Evolutionary conservation across 164 flowering plant genomes (phyloP), one percentile per base, ranked within the genome.

Genomic region (Cinnamomum chago): DNA sequence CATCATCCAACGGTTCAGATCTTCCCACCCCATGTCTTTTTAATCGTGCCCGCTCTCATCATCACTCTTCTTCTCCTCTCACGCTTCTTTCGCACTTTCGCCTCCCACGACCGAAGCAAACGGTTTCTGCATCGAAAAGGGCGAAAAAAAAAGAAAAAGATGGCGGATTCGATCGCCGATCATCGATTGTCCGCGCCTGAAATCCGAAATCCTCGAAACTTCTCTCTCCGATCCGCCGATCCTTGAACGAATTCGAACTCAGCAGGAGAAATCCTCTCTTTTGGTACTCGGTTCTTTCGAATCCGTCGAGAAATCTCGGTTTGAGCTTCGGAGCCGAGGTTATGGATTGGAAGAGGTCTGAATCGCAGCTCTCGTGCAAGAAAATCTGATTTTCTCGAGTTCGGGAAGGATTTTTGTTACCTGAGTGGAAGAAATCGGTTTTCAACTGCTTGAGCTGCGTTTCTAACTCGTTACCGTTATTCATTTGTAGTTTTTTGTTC

Each of bases 1-100:
- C 15, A 17, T 17, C 51, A 73, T 72, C 76, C 33, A 58, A 74
- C 80, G 80, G 76, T 40, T 35, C 2, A 23, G 25, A 71, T 67
- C 69, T 22, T 33, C 6, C 18, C 22, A 15, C 2, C 58, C 50
- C 35, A 30, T 30, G 22, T 62, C 51, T 35, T 50, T 22, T 55
- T 70, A 33, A 55, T 71, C 70, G 47, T 18, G 68, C 73, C 73
- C 73, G 35, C 47, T 58, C 58, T 70, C 73, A 30, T 22, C 70
- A 11, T 52, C 68, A n/a, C 52, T 70, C 15, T 22, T 18, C 24
- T 13, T 58, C 28, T 25, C n/a, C 65, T 30, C 50, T n/a, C 65
- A 15, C 60, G 33, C 62, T 30, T 52, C 65, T 14, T 50, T 28
- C 15, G 66, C 2, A 30, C 66, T 28, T 18, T 22, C 52, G 20